Percentiles rank a stretch among this genome's conserved stretches.
Conservation (phyloP, 176 grass and related monocot genomes). For the Triticum monococcum region DNA sequence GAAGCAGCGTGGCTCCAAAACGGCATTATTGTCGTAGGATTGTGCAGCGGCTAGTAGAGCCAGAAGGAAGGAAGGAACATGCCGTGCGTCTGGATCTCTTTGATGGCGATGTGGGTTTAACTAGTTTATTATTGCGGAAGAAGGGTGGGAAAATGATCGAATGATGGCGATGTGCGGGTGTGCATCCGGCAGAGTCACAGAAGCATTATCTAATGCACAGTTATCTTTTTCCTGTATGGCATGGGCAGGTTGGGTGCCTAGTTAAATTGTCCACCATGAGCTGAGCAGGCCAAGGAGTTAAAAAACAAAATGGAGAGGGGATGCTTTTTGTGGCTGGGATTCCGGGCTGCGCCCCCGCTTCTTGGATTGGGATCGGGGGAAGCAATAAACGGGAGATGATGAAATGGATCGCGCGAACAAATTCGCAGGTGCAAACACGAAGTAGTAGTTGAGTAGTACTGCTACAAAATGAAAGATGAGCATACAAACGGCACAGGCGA, state of each 20-base stretch:
- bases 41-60: neutral
- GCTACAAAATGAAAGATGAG: neutral
- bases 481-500: neutral
- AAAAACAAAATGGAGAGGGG: neutral
- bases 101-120: neutral
- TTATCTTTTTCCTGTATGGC: neutral
- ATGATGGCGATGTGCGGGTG: neutral
- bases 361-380: conserved; percentile 27
- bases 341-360: conserved; percentile 24
- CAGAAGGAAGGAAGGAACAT: conserved; percentile 24
- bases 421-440: no score
- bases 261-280: no score
- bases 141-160: neutral
- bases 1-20: conserved; percentile 2
- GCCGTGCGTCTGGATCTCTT: conserved; percentile 22
- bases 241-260: neutral
- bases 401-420: neutral
- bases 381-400: neutral
- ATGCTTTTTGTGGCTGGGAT: conserved; percentile 5
- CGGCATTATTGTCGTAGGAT: neutral
- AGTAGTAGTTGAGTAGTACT: no score
- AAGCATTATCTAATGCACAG: neutral
- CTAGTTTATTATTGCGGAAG: no score
- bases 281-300: no score
- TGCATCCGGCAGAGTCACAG: neutral